phyloP scores from a whole-genome alignment of 208 protist genomes.

The Wallacemonas sp. region DNA sequence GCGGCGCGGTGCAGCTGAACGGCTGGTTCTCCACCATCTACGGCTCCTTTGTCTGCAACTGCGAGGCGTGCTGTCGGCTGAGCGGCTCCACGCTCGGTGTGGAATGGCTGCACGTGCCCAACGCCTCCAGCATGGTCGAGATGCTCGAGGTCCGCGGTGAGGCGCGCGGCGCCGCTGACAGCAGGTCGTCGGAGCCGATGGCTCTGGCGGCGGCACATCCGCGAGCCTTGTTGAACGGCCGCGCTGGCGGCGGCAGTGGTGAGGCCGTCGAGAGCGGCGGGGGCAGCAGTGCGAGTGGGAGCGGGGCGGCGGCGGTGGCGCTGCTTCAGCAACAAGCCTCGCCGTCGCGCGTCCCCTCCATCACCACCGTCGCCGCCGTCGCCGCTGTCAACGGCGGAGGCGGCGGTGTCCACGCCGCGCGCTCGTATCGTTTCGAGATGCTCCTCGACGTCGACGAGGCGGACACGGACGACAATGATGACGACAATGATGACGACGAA shows the following conservation, averaged over 20 bases:
- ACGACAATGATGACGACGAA: background rate
- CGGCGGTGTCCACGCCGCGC: too few relatives aligned
- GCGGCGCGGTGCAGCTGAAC: slow-evolving; percentile 31
- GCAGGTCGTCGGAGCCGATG: too few relatives aligned
- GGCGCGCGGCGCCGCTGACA: too few relatives aligned
- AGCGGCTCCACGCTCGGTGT: slow-evolving; percentile 49
- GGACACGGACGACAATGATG: slow-evolving; percentile 4
- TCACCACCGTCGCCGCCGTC: too few relatives aligned
- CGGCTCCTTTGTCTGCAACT: slow-evolving; percentile 77
- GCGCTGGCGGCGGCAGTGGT: too few relatives aligned
- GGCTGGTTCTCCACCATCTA: slow-evolving; percentile 68
- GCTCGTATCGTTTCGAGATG: slow-evolving; percentile 8
- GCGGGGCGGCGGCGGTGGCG: slow-evolving; percentile 26
- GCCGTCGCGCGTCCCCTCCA: background rate
- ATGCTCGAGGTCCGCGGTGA: slow-evolving; percentile 9
- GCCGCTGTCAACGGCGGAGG: too few relatives aligned
- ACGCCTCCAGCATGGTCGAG: slow-evolving; percentile 22
- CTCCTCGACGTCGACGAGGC: slow-evolving; percentile 6
- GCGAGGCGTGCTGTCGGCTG: slow-evolving; percentile 50
- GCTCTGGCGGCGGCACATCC: too few relatives aligned
- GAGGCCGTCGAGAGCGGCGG: too few relatives aligned
- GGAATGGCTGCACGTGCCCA: slow-evolving; percentile 82
- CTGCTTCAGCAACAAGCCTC: slow-evolving; percentile 11
- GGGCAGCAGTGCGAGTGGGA: background rate
- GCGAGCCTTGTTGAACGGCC: too few relatives aligned